Evolutionary conservation across 78 protist genomes (phyloP).

Genomic region (Dictyostelium capitatum): DNA sequence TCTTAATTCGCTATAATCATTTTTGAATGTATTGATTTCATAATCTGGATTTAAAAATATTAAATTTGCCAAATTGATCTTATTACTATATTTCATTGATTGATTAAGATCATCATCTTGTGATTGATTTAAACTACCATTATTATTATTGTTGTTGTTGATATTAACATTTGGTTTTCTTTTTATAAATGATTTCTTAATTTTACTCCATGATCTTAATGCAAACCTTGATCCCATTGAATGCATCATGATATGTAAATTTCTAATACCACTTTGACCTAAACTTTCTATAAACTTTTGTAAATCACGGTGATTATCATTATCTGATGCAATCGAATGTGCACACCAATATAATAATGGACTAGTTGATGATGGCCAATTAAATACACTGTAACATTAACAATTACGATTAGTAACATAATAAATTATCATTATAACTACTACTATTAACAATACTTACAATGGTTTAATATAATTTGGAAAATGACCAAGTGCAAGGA

Average conservation of each 20-base stretch:
- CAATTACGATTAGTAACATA: not conserved
- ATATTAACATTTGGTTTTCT: constrained; percentile 2
- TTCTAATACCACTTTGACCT: constrained; percentile 69
- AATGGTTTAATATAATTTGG: constrained; percentile 80
- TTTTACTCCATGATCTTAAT: constrained; percentile 43
- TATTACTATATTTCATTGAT: not conserved
- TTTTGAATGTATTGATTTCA: constrained; percentile 50
- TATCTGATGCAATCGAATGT: constrained; percentile 64
- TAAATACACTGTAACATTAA: constrained; percentile 41
- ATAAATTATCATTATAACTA: not conserved
- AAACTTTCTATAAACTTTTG: constrained; percentile 51
- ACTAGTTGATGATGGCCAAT: constrained; percentile 82
- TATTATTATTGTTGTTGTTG: not conserved
- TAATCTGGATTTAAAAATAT: constrained; percentile 84
- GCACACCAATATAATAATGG: constrained; percentile 76
- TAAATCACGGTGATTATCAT: constrained; percentile 62
- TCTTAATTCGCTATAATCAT: constrained; percentile 68
- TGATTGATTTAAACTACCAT: not conserved
- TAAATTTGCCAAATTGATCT: constrained; percentile 62
- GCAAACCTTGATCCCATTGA: constrained; percentile 77
- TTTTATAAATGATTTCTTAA: constrained; percentile 58
- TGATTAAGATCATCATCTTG: not conserved
- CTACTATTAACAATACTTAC: not conserved
- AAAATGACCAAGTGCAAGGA: constrained; percentile 84
- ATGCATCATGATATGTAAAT: constrained; percentile 78